Evolutionary conservation across 306 rosid species (phyloP).

Genomic region (Coriaria nepalensis): DNA sequence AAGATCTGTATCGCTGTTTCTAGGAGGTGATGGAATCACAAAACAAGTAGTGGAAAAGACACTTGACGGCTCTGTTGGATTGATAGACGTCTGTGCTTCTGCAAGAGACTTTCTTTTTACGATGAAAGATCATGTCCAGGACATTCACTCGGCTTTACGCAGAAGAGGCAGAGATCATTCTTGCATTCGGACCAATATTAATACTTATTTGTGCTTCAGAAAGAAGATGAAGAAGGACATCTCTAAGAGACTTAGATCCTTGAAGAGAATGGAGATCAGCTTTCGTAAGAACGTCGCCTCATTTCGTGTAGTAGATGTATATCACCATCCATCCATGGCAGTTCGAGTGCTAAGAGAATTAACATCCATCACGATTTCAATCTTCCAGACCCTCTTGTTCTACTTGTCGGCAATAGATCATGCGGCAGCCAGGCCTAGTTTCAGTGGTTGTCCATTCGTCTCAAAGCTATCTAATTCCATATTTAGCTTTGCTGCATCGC

Average conservation of each 20-base stretch:
- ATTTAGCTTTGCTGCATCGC: conserved; percentile 13
- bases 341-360: conserved; percentile 39
- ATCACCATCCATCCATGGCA: conserved; percentile 19
- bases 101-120: conserved; percentile 35
- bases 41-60: conserved; percentile 25
- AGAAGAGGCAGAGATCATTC: conserved; percentile 40
- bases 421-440: conserved; percentile 21
- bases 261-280: conserved; percentile 35
- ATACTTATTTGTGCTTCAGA: conserved; percentile 34
- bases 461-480: conserved; percentile 14
- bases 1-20: conserved; percentile 43
- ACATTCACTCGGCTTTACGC: conserved; percentile 48
- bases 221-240: conserved; percentile 51
- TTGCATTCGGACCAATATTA: conserved; percentile 30
- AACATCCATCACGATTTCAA: conserved; percentile 28
- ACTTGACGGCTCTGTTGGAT: conserved; percentile 32
- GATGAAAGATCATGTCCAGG: conserved; percentile 24
- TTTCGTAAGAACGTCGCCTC: conserved; percentile 11
- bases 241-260: conserved; percentile 19
- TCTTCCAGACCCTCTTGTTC: conserved; percentile 27
- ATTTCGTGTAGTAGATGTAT: conserved; percentile 16
- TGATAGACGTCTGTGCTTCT: conserved; percentile 45
- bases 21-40: conserved; percentile 17
- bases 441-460: conserved; percentile 26
- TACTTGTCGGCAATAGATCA: conserved; percentile 35